A percentile compares a stretch with the other conserved stretches of the same genome.
Conservation (phyloP, 495 filamentous ascomycete genomes). For the Chaetomium cochliodes region DNA sequence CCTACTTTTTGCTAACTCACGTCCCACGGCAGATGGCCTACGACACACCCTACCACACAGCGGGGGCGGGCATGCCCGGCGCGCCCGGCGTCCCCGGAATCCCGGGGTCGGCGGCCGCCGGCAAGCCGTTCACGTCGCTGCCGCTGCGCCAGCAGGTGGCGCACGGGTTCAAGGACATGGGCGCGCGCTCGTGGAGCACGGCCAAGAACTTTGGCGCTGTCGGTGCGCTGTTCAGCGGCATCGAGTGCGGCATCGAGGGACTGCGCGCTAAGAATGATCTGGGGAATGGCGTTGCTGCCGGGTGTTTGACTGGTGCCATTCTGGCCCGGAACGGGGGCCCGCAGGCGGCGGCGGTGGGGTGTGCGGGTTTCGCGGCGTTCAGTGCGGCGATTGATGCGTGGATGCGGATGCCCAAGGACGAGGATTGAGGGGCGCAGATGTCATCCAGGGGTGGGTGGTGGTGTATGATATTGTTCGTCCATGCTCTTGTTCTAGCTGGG, state of each 20-base stretch:
- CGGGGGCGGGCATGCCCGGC: background rate
- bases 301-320: constrained; percentile 88
- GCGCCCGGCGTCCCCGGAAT: constrained; percentile 15
- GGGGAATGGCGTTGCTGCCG: constrained; percentile 80
- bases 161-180: constrained; percentile 91
- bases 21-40: constrained; percentile 36
- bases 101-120: constrained; percentile 27
- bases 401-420: constrained; percentile 65
- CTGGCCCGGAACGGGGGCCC: constrained; percentile 83
- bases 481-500: background rate
- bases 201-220: constrained; percentile 95
- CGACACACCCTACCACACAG: constrained; percentile 36
- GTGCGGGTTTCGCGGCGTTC: constrained; percentile 94
- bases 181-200: constrained; percentile 72
- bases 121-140: constrained; percentile 58
- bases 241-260: constrained; percentile 94
- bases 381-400: constrained; percentile 92
- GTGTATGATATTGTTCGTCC: constrained; percentile 11
- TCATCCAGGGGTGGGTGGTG: background rate
- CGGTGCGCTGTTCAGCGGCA: constrained; percentile 84
- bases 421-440: constrained; percentile 36
- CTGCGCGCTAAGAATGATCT: constrained; percentile 91
- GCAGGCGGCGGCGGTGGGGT: constrained; percentile 84
- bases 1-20: background rate
- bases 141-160: constrained; percentile 79